Conservation (phyloP, 768 basidiomycete species). For the Goffeauzyma gilvescens region DNA sequence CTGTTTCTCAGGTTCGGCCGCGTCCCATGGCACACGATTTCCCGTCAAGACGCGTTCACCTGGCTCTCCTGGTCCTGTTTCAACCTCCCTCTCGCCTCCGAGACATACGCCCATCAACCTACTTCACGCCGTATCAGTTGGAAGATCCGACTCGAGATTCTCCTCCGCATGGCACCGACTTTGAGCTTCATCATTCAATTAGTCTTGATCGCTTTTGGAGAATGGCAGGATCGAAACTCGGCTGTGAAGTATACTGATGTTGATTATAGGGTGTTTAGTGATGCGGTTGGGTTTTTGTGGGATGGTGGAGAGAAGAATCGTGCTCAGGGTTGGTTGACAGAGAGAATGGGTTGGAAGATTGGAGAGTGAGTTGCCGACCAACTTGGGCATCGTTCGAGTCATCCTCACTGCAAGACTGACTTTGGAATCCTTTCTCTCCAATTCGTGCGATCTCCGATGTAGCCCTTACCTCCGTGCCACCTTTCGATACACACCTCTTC, state of each 20-base stretch:
- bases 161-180: too few relatives aligned
- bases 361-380: conserved; percentile 60
- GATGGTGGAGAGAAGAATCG: conserved; percentile 10
- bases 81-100: too few relatives aligned
- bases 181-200: conserved; percentile 43
- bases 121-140: too few relatives aligned
- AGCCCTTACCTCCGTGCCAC: conserved; percentile 84
- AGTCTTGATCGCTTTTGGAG: conserved; percentile 60
- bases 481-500: conserved; percentile 87
- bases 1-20: conserved; percentile 46
- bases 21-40: conserved; percentile 54
- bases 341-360: conserved; percentile 33
- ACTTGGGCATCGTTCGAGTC: neutral
- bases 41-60: conserved; percentile 42
- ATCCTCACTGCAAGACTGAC: neutral
- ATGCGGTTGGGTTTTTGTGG: conserved; percentile 52
- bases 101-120: too few relatives aligned
- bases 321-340: conserved; percentile 41
- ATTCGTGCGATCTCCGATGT: too few relatives aligned
- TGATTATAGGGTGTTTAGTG: conserved; percentile 87
- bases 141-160: too few relatives aligned
- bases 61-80: conserved; percentile 78
- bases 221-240: conserved; percentile 69
- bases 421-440: too few relatives aligned
- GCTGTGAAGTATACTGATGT: conserved; percentile 92